These are phyloP conservation scores for Glomus cerebriforme DNA, from an alignment of 192 early-diverging fungal species.

Conservation along the genomic window DNA sequence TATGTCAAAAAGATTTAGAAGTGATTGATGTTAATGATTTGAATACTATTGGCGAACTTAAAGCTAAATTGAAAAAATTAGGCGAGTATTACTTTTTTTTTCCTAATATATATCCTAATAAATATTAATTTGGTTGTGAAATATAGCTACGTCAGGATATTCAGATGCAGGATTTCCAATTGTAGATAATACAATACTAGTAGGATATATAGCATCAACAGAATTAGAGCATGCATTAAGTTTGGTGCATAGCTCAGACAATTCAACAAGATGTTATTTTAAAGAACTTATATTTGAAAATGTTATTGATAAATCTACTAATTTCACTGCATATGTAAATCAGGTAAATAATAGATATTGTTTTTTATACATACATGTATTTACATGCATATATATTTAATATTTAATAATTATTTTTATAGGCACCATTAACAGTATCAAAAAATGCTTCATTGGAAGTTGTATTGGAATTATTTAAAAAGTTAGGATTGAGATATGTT, in stretches of 20 bases:
- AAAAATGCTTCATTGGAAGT: slow-evolving; percentile 80
- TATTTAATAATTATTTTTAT: slow-evolving; percentile 38
- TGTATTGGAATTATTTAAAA: slow-evolving; percentile 81
- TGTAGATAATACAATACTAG: slow-evolving; percentile 62
- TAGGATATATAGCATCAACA: slow-evolving; percentile 73
- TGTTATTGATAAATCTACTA: slow-evolving; percentile 31
- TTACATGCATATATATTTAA: background rate
- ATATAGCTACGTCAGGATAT: slow-evolving; percentile 46
- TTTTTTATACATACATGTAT: background rate
- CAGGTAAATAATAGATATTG: slow-evolving; percentile 36
- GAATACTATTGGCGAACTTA: slow-evolving; percentile 61
- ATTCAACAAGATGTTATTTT: slow-evolving; percentile 52
- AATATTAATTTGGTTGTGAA: background rate
- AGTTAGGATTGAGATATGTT: slow-evolving; percentile 79
- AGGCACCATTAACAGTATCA: slow-evolving; percentile 78
- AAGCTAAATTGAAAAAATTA: slow-evolving; percentile 45
- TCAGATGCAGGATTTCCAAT: slow-evolving; percentile 72
- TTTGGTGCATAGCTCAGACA: slow-evolving; percentile 38
- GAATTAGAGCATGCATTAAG: slow-evolving; percentile 62
- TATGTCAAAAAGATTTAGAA: slow-evolving; percentile 65
- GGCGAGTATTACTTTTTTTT: slow-evolving; percentile 22
- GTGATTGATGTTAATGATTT: slow-evolving; percentile 64
- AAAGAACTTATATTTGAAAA: slow-evolving; percentile 23
- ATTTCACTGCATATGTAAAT: slow-evolving; percentile 56
- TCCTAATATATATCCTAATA: background rate